Base-by-base conservation (phyloP, 805 yeast species). In the Torulaspora delbrueckii region DNA sequence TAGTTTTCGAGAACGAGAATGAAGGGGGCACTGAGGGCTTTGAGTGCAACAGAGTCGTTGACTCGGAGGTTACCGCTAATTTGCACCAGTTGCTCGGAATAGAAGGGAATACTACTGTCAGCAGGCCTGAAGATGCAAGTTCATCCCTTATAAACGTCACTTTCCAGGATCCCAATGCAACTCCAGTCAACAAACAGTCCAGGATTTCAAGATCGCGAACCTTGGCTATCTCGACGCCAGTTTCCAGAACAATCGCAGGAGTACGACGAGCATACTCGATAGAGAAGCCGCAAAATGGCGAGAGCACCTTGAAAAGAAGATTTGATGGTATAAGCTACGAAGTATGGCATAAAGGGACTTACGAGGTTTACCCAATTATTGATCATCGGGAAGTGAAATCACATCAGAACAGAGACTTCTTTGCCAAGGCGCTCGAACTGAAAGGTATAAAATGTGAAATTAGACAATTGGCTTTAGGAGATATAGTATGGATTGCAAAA, bases 301-400 rank as follows among this genome's bases (percentile, higher is more conserved):
- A 36, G 13, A 37, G 40, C 8, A 50, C 50, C 7, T 28, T 49
- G 9, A 56, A 52, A 39, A 58, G 57, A 27, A 46, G 60, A 23
- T 65, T 56, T 45, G 48, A 50, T 8, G 54, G 53, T 2, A 51
- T 50, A 5, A 51, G 56, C 8, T 69, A 67, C 47, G 65, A 63
- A 44, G 43, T 57, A 12, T 93, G 98, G 98, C 62, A 69, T 4
- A 66, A 75, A 0, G 81, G 76, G 0, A 68, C 75, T 2, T 90
- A 70, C 59, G 81, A 77, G 1, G 66, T 91, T 2, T 66, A 74
- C 16, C 72, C 90, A 22, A 53, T 86, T 2, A 64, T 91, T 3
- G 99, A 91, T 62, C 86, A 80, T 55, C 74, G 98, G 52, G 99
- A 91, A 63, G 73, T 90, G 3, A 73, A 86, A 53, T 80, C 91